Percentiles rank a stretch among this genome's conserved stretches.
These are phyloP conservation scores for Allomyces macrogynus DNA, from an alignment of 192 early-diverging fungal genomes.

Conservation along the genomic window DNA sequence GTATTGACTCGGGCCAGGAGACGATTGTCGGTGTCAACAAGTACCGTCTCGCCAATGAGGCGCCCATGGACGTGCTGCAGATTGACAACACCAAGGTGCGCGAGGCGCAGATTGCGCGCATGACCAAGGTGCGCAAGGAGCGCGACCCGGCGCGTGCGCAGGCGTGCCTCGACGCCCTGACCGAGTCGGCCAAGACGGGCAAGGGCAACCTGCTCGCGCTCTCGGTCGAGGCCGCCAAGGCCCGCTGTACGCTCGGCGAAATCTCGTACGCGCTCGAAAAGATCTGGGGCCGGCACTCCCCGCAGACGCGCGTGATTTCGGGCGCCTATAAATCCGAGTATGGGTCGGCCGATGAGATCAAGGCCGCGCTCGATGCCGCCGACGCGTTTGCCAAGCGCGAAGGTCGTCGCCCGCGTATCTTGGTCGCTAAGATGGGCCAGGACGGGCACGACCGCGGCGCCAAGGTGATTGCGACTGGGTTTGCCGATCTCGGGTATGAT, in stretches of 20 bases:
- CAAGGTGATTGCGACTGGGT: slow-evolving; percentile 77
- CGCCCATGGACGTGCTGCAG: slow-evolving; percentile 41
- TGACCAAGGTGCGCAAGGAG: slow-evolving; percentile 26
- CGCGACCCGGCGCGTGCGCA: slow-evolving; percentile 33
- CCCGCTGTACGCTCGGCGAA: slow-evolving; percentile 68
- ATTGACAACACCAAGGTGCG: slow-evolving; percentile 68
- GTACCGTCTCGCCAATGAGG: slow-evolving; percentile 48
- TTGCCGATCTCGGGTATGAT: slow-evolving; percentile 78
- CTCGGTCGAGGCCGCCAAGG: slow-evolving; percentile 50
- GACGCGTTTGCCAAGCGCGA: slow-evolving; percentile 44
- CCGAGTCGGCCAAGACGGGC: slow-evolving; percentile 38
- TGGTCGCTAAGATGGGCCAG: slow-evolving; percentile 85
- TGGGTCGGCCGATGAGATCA: slow-evolving; percentile 39
- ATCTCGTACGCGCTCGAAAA: slow-evolving; percentile 62
- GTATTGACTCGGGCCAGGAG: slow-evolving; percentile 72
- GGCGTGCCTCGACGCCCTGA: slow-evolving; percentile 36
- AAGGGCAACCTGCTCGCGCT: slow-evolving; percentile 53
- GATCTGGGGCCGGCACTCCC: slow-evolving; percentile 65
- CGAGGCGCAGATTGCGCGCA: slow-evolving; percentile 40
- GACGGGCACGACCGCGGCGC: slow-evolving; percentile 87
- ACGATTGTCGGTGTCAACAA: slow-evolving; percentile 83
- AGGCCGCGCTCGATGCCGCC: slow-evolving; percentile 35
- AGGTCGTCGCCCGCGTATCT: slow-evolving; percentile 69
- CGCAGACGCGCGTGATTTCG: slow-evolving; percentile 54
- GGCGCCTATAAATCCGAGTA: slow-evolving; percentile 75